phyloP scores from a whole-genome alignment of 306 rosid genomes.

The Crotalaria pallida region DNA sequence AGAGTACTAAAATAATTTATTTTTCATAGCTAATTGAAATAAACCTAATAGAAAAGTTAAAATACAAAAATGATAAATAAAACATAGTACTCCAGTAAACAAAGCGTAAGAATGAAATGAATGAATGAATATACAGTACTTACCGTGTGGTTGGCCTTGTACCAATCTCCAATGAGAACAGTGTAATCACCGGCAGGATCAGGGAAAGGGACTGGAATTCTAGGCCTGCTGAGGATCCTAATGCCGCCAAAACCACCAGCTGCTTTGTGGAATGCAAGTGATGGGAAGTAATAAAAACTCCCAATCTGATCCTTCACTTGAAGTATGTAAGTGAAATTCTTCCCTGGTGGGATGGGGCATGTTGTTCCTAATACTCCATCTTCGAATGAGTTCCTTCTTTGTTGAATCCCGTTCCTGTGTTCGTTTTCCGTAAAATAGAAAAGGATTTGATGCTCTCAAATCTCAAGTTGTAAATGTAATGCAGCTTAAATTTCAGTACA shows the following conservation, averaged over 20 bases:
- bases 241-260: constrained; percentile 98
- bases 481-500: neutral
- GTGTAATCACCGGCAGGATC: constrained; percentile 89
- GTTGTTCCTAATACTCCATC: constrained; percentile 92
- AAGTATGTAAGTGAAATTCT: constrained; percentile 83
- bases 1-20: too few relatives aligned
- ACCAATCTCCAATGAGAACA: constrained; percentile 93
- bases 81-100: neutral
- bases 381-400: constrained; percentile 84
- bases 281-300: constrained; percentile 87
- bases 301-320: constrained; percentile 99
- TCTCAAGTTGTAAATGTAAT: too few relatives aligned
- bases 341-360: constrained; percentile 92
- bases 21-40: too few relatives aligned
- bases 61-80: too few relatives aligned
- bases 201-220: constrained; percentile 88
- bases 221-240: constrained; percentile 89
- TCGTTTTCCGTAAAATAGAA: neutral
- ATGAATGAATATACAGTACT: neutral
- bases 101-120: neutral
- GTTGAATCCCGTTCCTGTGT: constrained; percentile 78
- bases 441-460: neutral
- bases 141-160: constrained; percentile 87
- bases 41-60: too few relatives aligned
- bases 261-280: constrained; percentile 91